Evolutionary conservation across 169 alveolate genomes (phyloP).

Genomic region (Babesia ovis): DNA sequence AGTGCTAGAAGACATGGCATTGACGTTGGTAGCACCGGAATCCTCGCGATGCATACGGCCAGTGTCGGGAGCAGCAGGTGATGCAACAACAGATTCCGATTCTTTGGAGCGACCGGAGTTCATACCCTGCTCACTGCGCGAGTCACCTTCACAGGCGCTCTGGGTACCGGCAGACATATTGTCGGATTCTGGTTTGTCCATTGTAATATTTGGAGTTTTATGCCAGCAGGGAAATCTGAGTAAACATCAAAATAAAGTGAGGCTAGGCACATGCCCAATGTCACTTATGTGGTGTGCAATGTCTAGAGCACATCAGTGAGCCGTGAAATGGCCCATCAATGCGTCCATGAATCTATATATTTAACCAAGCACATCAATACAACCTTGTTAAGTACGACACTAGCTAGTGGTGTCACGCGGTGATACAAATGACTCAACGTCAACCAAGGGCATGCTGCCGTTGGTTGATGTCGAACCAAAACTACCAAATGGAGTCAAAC

Average conservation of each 20-base stretch:
- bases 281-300: slow-evolving; percentile 25
- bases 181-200: background rate
- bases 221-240: background rate
- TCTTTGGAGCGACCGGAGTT: slow-evolving; percentile 21
- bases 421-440: background rate
- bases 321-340: background rate
- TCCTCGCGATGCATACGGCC: slow-evolving; percentile 3
- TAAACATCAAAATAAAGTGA: background rate
- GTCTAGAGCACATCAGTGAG: slow-evolving; percentile 17
- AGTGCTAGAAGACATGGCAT: slow-evolving; percentile 15
- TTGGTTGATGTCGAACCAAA: background rate
- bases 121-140: slow-evolving; percentile 11
- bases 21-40: background rate
- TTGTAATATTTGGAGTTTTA: background rate
- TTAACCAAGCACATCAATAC: background rate
- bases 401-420: slow-evolving; percentile 5
- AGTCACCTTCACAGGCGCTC: background rate
- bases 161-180: background rate
- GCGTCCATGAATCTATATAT: background rate
- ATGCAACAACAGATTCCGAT: background rate
- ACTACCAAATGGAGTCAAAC: slow-evolving; percentile 10
- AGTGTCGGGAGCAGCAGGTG: background rate
- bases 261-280: background rate
- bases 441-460: background rate
- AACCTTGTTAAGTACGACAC: background rate